A percentile compares a stretch with the other conserved stretches of the same genome.
These are phyloP conservation scores for Vicia villosa DNA, from an alignment of 306 rosid genomes.

Conservation along the genomic window DNA sequence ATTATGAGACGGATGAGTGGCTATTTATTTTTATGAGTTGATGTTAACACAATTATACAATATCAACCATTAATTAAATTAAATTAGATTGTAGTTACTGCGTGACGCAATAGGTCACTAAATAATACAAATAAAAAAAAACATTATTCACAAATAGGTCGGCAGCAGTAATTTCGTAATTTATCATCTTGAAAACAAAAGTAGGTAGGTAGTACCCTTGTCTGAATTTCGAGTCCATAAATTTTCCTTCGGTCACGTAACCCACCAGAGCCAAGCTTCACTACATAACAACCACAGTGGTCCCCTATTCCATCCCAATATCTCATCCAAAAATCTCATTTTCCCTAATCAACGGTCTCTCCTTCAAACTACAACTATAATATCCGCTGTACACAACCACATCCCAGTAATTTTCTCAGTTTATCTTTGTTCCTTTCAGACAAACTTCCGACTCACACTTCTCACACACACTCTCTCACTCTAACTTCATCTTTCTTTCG, in stretches of 20 bases:
- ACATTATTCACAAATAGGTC: not conserved
- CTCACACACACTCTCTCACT: not conserved
- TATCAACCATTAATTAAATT: too few species aligned
- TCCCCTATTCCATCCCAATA: conserved; percentile 16
- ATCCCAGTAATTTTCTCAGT: not conserved
- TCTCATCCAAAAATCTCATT: not conserved
- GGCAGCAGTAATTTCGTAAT: not conserved
- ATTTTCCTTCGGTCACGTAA: conserved; percentile 28
- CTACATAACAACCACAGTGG: conserved; percentile 16
- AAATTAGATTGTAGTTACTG: too few species aligned
- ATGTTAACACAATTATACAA: too few species aligned
- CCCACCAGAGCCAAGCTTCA: conserved; percentile 14
- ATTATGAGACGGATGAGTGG: too few species aligned
- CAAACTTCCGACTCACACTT: not conserved
- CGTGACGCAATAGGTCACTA: too few species aligned
- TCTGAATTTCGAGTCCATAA: not conserved
- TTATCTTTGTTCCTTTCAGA: not conserved
- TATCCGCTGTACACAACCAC: not conserved
- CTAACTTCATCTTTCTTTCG: not conserved
- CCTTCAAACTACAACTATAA: not conserved
- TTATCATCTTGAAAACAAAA: too few species aligned
- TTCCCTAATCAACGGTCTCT: not conserved
- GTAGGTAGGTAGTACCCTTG: not conserved
- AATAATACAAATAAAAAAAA: not conserved
- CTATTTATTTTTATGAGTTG: too few species aligned